Conservation (phyloP, 1,284 basidiomycete species). For the Wolfiporia cocos region DNA sequence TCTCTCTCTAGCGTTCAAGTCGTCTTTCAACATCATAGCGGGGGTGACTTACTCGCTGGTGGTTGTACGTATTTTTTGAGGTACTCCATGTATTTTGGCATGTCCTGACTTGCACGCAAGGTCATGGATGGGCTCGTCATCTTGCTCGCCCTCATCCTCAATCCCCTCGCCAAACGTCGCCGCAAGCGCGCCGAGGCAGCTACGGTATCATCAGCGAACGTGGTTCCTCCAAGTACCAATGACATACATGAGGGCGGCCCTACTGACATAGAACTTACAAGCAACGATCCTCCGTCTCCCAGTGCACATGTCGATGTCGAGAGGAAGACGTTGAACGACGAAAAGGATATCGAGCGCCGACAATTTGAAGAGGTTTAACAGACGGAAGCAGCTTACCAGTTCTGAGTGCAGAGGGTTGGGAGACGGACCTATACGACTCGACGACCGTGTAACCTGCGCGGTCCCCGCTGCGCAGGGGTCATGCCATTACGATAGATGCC, state of each 20-base stretch:
- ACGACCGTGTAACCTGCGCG: no score
- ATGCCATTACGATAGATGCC: no score
- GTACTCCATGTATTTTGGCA: neutral
- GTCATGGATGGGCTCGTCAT: constrained; percentile 21
- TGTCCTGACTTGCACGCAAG: constrained; percentile 3
- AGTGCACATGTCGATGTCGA: neutral
- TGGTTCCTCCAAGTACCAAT: no score
- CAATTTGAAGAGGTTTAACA: no score
- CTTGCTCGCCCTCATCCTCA: constrained; percentile 19
- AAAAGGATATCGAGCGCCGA: no score
- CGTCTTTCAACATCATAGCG: constrained; percentile 60
- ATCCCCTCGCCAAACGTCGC: constrained; percentile 25
- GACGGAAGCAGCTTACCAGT: no score
- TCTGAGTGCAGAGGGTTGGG: no score
- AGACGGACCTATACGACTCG: no score
- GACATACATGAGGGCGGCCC: neutral
- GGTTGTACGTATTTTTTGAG: constrained; percentile 33
- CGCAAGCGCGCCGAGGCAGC: constrained; percentile 23
- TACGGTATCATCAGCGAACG: neutral
- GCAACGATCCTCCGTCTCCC: no score
- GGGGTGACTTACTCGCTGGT: constrained; percentile 59
- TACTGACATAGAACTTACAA: constrained; percentile 1
- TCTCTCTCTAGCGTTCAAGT: constrained; percentile 66
- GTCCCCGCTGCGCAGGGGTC: no score
- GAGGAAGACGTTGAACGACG: no score